Evolutionary conservation across 495 filamentous ascomycete species (phyloP), one percentile per base, ranked within the genome.

Genomic region (Penicillium antarcticum): DNA sequence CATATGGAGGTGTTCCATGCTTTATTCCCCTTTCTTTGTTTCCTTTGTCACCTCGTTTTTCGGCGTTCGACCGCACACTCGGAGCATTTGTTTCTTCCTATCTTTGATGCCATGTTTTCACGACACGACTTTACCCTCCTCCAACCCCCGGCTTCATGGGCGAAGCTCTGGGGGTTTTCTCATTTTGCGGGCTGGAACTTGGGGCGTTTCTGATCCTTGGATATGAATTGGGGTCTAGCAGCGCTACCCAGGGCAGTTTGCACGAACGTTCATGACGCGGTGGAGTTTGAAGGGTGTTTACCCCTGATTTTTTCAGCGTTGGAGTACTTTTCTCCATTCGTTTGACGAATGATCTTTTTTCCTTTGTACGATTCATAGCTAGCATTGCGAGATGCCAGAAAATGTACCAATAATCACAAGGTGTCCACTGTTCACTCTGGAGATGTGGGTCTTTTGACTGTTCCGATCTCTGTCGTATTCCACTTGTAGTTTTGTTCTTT

Each of bases 1-100:
- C 66, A 71, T 72, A 69, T 68, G 62, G 58, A 67, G 50, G 68
- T 65, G 68, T 72, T 70, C 40, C 55, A 55, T 60, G 61, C 56
- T 67, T 57, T 47, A 45, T 39, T 57, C 44, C 18, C 21, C 16
- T 51, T 58, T 67, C 45, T 53, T 45, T 48, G 60, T 65, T 68
- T 67, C 65, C 62, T 68, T 72, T 67, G 62, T 65, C 63, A 63
- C 53, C 35, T 54, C 35, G 61, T 61, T 37, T 64, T 51, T 58
- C 52, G 64, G 68, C 53, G 66, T 69, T 65, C 55, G 50, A 55
- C 58, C 38, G 9, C 26, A 29, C 26, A 57, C 36, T 62, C 38
- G 52, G 51, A 45, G 49, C 42, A 21, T 51, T 61, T 41, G 41
- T 53, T 43, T 53, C 46, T 42, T 53, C 52, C 52, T 51, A 52